These are phyloP conservation scores for Hansenula lynferdii DNA, from an alignment of 1,139 yeast species.

Conservation along the genomic window DNA sequence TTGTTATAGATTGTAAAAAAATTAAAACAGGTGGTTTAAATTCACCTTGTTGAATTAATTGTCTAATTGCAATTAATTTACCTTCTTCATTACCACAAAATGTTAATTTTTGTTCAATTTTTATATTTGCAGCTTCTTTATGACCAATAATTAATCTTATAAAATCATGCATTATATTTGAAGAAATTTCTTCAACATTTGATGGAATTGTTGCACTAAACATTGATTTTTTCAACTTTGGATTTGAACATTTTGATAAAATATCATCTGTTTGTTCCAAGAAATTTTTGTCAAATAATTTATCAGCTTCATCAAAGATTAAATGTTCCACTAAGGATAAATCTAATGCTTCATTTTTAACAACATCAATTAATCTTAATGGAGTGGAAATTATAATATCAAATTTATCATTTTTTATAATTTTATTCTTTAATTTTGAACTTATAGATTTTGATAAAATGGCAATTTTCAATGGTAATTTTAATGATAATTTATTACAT, in stretches of 20 bases:
- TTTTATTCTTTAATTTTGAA: constrained; percentile 57
- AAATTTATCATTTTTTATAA: constrained; percentile 55
- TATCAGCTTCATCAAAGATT: constrained; percentile 95
- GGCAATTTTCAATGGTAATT: constrained; percentile 52
- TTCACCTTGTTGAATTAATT: constrained; percentile 78
- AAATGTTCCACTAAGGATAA: constrained; percentile 65
- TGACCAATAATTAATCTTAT: constrained; percentile 87
- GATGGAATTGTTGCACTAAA: constrained; percentile 97
- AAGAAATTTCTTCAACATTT: constrained; percentile 85
- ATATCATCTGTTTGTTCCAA: constrained; percentile 89
- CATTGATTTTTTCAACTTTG: constrained; percentile 60
- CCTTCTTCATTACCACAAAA: constrained; percentile 96
- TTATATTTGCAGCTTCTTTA: constrained; percentile 85
- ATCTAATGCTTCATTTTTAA: constrained; percentile 55
- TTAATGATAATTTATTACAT: constrained; percentile 49
- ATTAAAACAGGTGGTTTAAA: constrained; percentile 91
- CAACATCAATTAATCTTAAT: constrained; percentile 73
- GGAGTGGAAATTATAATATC: constrained; percentile 90
- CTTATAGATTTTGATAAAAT: constrained; percentile 75
- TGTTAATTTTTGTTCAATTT: constrained; percentile 78
- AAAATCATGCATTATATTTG: constrained; percentile 79
- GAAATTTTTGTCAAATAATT: constrained; percentile 85
- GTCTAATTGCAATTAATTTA: constrained; percentile 85
- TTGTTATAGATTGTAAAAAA: constrained; percentile 83
- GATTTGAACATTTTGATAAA: constrained; percentile 52